Base-by-base conservation (phyloP, 345 rosid genomes). In the Arabis hirsuta region DNA sequence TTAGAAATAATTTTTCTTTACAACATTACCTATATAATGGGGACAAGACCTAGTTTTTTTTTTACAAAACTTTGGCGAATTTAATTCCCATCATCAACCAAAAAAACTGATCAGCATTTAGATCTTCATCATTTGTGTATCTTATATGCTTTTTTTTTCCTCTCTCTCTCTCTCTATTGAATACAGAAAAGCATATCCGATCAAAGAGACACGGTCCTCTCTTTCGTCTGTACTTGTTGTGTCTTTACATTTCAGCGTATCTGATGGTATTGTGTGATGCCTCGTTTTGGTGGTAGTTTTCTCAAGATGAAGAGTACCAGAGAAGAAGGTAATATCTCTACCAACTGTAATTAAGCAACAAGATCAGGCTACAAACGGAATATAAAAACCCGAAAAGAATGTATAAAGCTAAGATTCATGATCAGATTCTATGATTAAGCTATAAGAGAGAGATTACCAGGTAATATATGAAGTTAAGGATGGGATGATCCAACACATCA, bases 221-320 rank as follows among this genome's bases (percentile, higher is more conserved):
- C 51, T 32, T 39, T 9, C 55, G 46, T 74, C 68, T 59, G 67
- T 47, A 56, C 19, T 34, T 46, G 42, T 29, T 38, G n/a, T 60
- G 48, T 43, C 47, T 58, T 53, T 43, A 43, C 58, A 4, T n/a
- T 55, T 91, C 84, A 88, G 64, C 90, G 88, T 32, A 93, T 86
- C 45, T 85, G 90, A 81, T 87, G 88, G 74, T 93, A 90, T 47
- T 90, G 96, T 16, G 98, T 85, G 62, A 84, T 82, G 13, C 90
- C 87, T 20, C 98, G 89, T 78, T 84, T 93, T 11, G 98, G 96
- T 42, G 98, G 98, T 78, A 93, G 73, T 84, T 93, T 93, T 84
- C 98, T 85, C 82, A 93, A 77, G 67, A 93, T 88, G 84, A 86
- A 88, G 43, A 90, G 97, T 58, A 88, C 96, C 83, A 93, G 73